phyloP scores from a whole-genome alignment of 345 rosid genomes.

The Brassica nigra region DNA sequence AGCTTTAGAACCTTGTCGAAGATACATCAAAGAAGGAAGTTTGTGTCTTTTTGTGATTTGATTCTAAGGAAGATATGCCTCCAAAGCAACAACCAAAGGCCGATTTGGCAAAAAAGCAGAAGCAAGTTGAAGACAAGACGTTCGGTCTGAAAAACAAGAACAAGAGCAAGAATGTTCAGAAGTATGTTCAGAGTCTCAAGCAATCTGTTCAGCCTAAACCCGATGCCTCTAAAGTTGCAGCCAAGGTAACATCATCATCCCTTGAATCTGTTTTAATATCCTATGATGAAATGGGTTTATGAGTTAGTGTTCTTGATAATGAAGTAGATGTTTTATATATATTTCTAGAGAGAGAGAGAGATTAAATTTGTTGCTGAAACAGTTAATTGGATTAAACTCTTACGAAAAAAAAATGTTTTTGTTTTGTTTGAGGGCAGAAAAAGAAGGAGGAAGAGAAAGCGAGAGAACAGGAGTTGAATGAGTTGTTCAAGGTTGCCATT shows the following conservation, averaged over 20 bases:
- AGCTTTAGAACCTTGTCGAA: neutral
- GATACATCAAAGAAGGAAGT: neutral
- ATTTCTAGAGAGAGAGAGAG: no score
- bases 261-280: neutral
- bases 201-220: conserved; percentile 80
- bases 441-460: conserved; percentile 98
- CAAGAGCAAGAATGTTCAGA: conserved; percentile 94
- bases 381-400: neutral
- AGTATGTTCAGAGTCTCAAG: conserved; percentile 82
- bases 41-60: neutral
- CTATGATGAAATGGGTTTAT: neutral
- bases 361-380: neutral
- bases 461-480: conserved; percentile 90
- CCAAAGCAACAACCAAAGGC: conserved; percentile 87
- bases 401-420: neutral
- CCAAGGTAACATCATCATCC: conserved; percentile 55
- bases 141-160: conserved; percentile 94
- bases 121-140: conserved; percentile 90
- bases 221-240: conserved; percentile 66
- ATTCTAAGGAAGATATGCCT: conserved; percentile 53
- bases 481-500: conserved; percentile 85
- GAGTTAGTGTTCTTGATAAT: neutral
- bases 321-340: no score
- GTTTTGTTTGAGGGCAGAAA: conserved; percentile 54
- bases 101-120: conserved; percentile 91